phyloP scores from a whole-genome alignment of 73 alveolate genomes.

The Blepharisma japonicum region DNA sequence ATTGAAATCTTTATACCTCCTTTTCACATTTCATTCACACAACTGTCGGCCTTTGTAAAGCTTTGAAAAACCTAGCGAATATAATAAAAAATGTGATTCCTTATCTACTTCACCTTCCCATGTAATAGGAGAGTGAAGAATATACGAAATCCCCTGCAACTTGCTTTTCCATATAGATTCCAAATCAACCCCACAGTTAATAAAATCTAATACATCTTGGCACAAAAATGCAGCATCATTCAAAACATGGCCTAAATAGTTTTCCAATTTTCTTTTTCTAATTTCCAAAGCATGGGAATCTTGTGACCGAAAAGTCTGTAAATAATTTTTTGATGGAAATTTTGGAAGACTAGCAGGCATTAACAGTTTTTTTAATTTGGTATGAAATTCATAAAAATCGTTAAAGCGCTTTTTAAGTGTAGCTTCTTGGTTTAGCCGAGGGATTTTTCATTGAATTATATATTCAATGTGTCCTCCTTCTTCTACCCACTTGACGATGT shows the following conservation, averaged over 20 bases:
- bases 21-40: conserved; percentile 5
- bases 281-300: neutral
- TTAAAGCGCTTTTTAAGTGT: neutral
- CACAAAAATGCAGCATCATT: conserved; percentile 10
- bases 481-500: too few species aligned
- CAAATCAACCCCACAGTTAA: neutral
- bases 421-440: neutral
- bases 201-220: conserved; percentile 3
- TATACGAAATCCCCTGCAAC: too few species aligned
- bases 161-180: neutral
- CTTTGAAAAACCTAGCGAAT: neutral
- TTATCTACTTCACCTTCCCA: conserved; percentile 23
- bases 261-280: neutral
- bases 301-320: neutral
- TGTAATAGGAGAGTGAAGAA: neutral
- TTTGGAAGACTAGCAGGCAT: conserved; percentile 6
- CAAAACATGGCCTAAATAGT: neutral
- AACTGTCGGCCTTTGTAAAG: neutral
- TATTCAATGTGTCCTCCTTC: too few species aligned
- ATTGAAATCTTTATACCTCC: conserved; percentile 21
- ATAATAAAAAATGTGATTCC: neutral
- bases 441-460: neutral
- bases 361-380: neutral
- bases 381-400: neutral
- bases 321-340: neutral